Percentiles rank a stretch among this genome's conserved stretches.
Evolutionary conservation across 306 rosid genomes (phyloP).

Genomic region (Sechiopsis laciniata): DNA sequence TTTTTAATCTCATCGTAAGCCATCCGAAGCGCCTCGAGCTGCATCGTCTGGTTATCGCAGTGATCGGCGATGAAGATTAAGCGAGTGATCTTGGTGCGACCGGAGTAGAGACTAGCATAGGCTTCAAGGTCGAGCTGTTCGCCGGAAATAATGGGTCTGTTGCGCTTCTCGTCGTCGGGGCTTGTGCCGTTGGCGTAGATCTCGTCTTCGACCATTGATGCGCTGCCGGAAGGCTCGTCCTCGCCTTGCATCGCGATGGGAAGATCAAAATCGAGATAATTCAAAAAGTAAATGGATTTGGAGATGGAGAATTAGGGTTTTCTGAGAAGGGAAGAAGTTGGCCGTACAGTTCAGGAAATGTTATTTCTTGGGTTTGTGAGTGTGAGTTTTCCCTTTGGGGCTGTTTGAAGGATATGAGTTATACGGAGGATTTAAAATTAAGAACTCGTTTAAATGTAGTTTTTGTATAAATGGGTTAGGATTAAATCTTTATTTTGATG

Average conservation of each 20-base stretch:
- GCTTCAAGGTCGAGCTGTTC: constrained; percentile 96
- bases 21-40: constrained; percentile 88
- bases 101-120: constrained; percentile 70
- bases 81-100: constrained; percentile 79
- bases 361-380: neutral
- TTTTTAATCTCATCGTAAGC: constrained; percentile 94
- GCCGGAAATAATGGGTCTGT: constrained; percentile 66
- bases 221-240: constrained; percentile 48
- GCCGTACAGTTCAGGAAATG: neutral
- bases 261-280: neutral
- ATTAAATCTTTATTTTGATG: no score
- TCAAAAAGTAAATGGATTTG: neutral
- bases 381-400: neutral
- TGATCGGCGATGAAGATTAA: constrained; percentile 69
- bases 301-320: constrained; percentile 24
- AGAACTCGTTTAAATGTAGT: no score
- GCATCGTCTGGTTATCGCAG: constrained; percentile 53
- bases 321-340: neutral
- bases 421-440: no score
- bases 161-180: constrained; percentile 49
- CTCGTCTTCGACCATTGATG: constrained; percentile 82
- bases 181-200: constrained; percentile 61
- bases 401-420: no score
- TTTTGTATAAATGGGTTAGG: no score
- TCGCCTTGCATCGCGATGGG: constrained; percentile 57